phyloP scores from a whole-genome alignment of 2,329 filamentous ascomycete species.

The Thermothelomyces thermophilus region DNA sequence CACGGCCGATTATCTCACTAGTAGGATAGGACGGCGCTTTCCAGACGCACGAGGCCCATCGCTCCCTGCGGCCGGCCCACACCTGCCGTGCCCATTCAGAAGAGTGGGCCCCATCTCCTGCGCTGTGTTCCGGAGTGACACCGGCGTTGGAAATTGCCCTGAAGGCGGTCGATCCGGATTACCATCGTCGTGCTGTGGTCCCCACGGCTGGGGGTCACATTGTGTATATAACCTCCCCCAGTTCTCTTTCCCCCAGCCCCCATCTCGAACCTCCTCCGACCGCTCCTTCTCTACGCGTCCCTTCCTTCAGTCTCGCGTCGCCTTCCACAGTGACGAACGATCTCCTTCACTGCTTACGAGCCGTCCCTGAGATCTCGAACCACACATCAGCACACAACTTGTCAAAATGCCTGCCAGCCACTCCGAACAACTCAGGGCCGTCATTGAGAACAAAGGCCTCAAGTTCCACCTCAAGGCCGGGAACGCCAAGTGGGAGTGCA shows the following conservation, averaged over 20 bases:
- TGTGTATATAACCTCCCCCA: slow-evolving; percentile 10
- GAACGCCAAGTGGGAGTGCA: slow-evolving; percentile 34
- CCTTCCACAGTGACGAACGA: background rate
- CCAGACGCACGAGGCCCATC: background rate
- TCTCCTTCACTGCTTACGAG: background rate
- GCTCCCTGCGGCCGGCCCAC: slow-evolving; percentile 6
- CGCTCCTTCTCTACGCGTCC: background rate
- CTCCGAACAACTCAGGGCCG: slow-evolving; percentile 18
- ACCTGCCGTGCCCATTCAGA: slow-evolving; percentile 9
- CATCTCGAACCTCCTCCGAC: slow-evolving; percentile 2
- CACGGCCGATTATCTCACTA: slow-evolving; percentile 8
- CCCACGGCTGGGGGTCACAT: background rate
- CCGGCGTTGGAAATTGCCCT: background rate
- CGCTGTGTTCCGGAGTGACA: background rate
- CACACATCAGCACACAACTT: background rate
- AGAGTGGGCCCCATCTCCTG: background rate
- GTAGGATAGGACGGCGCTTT: background rate
- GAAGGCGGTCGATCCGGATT: background rate
- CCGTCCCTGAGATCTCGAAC: background rate
- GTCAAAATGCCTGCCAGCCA: slow-evolving; percentile 18
- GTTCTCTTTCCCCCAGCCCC: background rate
- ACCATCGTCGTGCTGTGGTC: background rate
- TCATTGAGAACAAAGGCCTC: slow-evolving; percentile 37
- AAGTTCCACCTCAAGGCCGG: slow-evolving; percentile 43
- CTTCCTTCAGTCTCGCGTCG: background rate